Conservation (phyloP, 129 eudicot species). For the Sambucus nigra region DNA sequence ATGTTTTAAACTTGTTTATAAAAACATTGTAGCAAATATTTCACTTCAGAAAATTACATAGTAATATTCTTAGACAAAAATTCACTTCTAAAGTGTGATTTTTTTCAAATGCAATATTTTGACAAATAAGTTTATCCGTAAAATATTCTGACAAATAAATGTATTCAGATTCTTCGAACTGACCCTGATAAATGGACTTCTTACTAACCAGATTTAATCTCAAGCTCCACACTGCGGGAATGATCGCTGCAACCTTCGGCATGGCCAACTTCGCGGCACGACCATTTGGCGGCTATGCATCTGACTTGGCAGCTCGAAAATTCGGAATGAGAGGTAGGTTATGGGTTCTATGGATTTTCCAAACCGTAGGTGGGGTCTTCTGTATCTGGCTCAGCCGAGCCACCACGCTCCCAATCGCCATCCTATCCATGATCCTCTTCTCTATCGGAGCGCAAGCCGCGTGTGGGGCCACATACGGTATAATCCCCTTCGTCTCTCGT, state of each 20-base stretch:
- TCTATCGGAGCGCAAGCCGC: slow-evolving; percentile 82
- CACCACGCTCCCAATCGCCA: slow-evolving; percentile 34
- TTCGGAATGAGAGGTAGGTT: slow-evolving; percentile 65
- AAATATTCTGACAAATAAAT: no score
- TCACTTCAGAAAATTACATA: no score
- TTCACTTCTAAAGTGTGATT: neutral
- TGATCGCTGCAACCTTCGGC: slow-evolving; percentile 50
- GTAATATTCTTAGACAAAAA: no score
- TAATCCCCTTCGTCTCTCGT: slow-evolving; percentile 69
- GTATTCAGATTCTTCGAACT: neutral
- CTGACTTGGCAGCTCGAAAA: slow-evolving; percentile 30
- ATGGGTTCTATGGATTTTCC: slow-evolving; percentile 54
- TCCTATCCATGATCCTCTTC: slow-evolving; percentile 57
- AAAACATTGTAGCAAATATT: no score
- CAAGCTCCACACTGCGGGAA: slow-evolving; percentile 46
- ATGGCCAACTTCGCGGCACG: slow-evolving; percentile 48
- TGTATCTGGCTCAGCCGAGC: slow-evolving; percentile 56
- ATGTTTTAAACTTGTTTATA: no score
- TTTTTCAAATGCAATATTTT: no score
- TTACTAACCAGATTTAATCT: slow-evolving; percentile 26
- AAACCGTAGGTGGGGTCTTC: slow-evolving; percentile 50
- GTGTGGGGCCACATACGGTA: slow-evolving; percentile 77
- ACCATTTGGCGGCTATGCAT: slow-evolving; percentile 48
- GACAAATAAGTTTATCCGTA: no score
- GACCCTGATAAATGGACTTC: no score